Base-by-base conservation (phyloP, 2,329 filamentous ascomycete species). In the Cyphellophora europaea region DNA sequence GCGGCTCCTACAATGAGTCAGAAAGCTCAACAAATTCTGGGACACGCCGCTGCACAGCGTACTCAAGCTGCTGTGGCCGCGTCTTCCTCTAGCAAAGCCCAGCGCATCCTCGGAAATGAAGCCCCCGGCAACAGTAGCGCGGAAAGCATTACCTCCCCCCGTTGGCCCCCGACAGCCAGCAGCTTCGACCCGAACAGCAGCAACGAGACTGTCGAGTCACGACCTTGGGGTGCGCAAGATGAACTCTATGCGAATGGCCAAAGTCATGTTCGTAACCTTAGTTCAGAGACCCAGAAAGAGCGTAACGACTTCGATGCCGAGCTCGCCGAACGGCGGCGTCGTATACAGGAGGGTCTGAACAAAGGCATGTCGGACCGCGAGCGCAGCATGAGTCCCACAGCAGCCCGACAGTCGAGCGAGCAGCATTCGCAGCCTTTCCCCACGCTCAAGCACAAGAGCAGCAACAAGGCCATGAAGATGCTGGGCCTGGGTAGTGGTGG, bases 341-440 rank as follows among this genome's bases (percentile, higher is more conserved):
- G 54, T 36, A 64, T 69, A 30, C 63, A 67, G 43, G 65, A 68
- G 41, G 66, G 66, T 39, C 45, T 69, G 13, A n/a, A n/a, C n/a
- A 59, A 57, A 36, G 61, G 52, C 27, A 57, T 62, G 23, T 56
- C 54, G 6, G 63, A 65, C 28, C 55, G 42, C 33, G 60, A 61
- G 33, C 43, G 21, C 8, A 8, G 8, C 8, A 8, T 8, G 21
- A 67, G 63, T 40, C 62, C 64, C n/a, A 53, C 48, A 4, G 53
- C 58, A 19, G 11, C 18, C 13, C 12, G 36, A 18, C 30, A 53
- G 48, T 55, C 16, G 54, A 55, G n/a, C 50, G 55, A 8, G 56
- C 63, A 38, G 40, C 49, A 30, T 48, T 15, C 40, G 40, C 23
- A 60, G 42, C 61, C 62, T 6, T 65, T 67, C 38, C 56, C 63